These are phyloP conservation scores for Coleophoma crateriformis DNA, from an alignment of 2,329 filamentous ascomycete species.

Conservation along the genomic window DNA sequence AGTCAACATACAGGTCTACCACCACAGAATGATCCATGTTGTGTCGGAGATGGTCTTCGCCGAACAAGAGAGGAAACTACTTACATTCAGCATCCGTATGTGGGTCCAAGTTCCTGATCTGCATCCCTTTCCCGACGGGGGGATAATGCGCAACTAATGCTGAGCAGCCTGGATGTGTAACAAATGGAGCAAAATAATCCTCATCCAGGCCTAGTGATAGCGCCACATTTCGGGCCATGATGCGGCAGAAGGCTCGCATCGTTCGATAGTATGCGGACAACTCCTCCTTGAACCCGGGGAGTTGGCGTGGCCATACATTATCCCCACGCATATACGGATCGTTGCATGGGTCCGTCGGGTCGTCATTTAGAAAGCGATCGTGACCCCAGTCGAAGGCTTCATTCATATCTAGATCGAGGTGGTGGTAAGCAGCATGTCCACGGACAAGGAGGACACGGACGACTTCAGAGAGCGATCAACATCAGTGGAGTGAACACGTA, in stretches of 20 bases:
- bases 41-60: neutral
- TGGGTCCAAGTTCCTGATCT: conserved; percentile 10
- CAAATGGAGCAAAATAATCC: conserved; percentile 8
- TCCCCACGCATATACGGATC: conserved; percentile 10
- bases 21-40: neutral
- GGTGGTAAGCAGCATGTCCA: neutral
- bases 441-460: neutral
- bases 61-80: neutral
- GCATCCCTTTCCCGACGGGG: conserved; percentile 8
- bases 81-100: conserved; percentile 19
- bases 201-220: conserved; percentile 13
- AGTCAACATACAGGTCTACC: too few relatives aligned
- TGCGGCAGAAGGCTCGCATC: conserved; percentile 10
- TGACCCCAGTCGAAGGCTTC: conserved; percentile 18
- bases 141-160: conserved; percentile 17
- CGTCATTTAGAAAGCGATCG: conserved; percentile 10
- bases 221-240: conserved; percentile 14
- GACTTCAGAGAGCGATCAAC: too few relatives aligned
- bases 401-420: conserved; percentile 11
- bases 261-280: conserved; percentile 11
- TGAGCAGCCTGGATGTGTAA: conserved; percentile 9
- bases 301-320: conserved; percentile 13
- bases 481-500: neutral
- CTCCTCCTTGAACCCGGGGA: conserved; percentile 12
- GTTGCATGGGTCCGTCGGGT: conserved; percentile 4